Base-by-base conservation (phyloP, 2,329 filamentous ascomycete genomes). In the Purpureocillium takamizusanense region DNA sequence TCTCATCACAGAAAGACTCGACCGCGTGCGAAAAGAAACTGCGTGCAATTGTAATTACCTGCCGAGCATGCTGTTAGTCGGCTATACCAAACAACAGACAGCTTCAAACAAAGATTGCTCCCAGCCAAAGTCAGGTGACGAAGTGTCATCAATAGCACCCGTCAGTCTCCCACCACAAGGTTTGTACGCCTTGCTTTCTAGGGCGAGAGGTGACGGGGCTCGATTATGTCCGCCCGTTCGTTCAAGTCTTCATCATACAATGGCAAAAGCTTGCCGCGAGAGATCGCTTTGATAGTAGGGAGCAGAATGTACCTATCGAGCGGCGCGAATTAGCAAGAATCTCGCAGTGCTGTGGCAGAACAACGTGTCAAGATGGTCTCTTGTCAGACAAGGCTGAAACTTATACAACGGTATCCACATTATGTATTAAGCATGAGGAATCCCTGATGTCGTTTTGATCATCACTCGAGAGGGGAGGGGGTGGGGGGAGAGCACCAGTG, bases 371-470 rank as follows among this genome's bases (percentile, higher is more conserved):
- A 45, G 35, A 37, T 54, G 41, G 57, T 53, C 53, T 66, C 62
- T 57, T 63, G 66, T 78, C 75, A 78, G 75, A 78, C 74, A 78
- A 78, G 75, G 75, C 75, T 78, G 74, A 79, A 78, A 78, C 75
- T 74, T 61, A 57, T 54, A 58, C 67, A 70, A 72, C 67, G 63
- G 62, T 67, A 63, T 79, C 75, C 67, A 79, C 75, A 79, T 78
- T 43, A 55, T 75, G 51, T 77, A 65, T 79, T 79, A 72, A 70
- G 75, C 62, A 76, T 72, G 75, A 79, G 75, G 74, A 79, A 79
- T 79, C 73, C 74, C 72, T 76, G 52, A 70, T 73, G 69, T 75
- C 62, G 65, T 62, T 67, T 68, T 67, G 66, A 67, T 78, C 75
- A 79, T 79, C 75, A 78, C 61, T 53, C 59, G 61, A n/a, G 57